A percentile compares a stretch with the other conserved stretches of the same genome.
Conservation (phyloP, 2,329 filamentous ascomycete species). For the Aspergillus novofumigatus region DNA sequence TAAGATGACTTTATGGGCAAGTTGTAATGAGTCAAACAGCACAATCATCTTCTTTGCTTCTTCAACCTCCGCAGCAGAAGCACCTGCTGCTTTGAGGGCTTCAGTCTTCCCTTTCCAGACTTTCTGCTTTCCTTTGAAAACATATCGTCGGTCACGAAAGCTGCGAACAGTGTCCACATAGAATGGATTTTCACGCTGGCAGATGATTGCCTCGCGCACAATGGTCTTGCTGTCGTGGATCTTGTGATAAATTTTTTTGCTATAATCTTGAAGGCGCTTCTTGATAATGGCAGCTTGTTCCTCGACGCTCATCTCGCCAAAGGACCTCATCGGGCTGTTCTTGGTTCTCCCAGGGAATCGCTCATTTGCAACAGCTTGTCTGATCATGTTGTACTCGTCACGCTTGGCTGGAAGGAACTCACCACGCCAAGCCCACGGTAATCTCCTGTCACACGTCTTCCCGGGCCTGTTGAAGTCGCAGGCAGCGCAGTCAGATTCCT, state of each 20-base stretch:
- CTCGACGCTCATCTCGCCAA: slow-evolving; percentile 74
- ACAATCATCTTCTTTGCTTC: slow-evolving; percentile 99
- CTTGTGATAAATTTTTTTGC: slow-evolving; percentile 99
- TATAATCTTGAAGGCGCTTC: slow-evolving; percentile 87
- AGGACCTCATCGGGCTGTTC: slow-evolving; percentile 66
- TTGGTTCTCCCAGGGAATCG: slow-evolving; percentile 77
- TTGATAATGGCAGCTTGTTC: slow-evolving; percentile 78
- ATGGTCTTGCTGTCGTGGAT: slow-evolving; percentile 94
- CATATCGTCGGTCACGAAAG: slow-evolving; percentile 94
- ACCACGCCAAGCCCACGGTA: slow-evolving; percentile 98
- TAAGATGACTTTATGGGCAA: slow-evolving; percentile 97
- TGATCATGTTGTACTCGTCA: slow-evolving; percentile 99
- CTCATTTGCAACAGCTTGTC: slow-evolving; percentile 85
- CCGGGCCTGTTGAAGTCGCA: slow-evolving; percentile 98
- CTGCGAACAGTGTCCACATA: slow-evolving; percentile 95
- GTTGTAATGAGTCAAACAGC: slow-evolving; percentile 88
- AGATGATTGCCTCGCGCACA: slow-evolving; percentile 93
- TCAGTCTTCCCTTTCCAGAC: slow-evolving; percentile 98
- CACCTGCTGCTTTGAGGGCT: slow-evolving; percentile 75
- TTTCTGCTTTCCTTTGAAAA: slow-evolving; percentile 98
- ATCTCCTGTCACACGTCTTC: slow-evolving; percentile 89
- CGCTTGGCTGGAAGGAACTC: slow-evolving; percentile 94
- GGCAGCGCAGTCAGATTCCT: slow-evolving; percentile 91
- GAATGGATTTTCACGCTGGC: slow-evolving; percentile 95
- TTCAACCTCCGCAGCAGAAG: slow-evolving; percentile 71